Evolutionary conservation across 2,329 filamentous ascomycete species (phyloP).

Genomic region (Coleophoma crateriformis): DNA sequence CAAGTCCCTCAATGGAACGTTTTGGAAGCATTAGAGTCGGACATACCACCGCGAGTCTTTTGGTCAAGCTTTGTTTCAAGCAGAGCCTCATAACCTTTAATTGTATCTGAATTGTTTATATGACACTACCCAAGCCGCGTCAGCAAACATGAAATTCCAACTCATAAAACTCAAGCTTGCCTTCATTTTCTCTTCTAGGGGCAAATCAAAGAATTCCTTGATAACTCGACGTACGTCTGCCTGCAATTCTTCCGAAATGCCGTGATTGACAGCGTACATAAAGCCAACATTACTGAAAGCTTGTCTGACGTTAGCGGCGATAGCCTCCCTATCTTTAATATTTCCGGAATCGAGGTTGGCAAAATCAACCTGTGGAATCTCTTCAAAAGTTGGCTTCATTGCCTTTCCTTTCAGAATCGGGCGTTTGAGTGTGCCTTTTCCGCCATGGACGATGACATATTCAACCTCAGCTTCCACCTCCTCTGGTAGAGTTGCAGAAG

Average conservation of each 20-base stretch:
- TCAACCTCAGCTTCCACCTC: too few species aligned
- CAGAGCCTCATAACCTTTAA: conserved; percentile 40
- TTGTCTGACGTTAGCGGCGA: neutral
- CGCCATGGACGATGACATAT: too few species aligned
- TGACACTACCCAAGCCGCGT: neutral
- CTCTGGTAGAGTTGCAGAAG: too few species aligned
- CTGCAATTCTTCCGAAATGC: conserved; percentile 22
- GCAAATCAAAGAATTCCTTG: conserved; percentile 9
- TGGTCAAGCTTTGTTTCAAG: conserved; percentile 9
- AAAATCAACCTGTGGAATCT: neutral
- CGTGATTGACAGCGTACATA: conserved; percentile 36
- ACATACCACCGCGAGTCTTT: conserved; percentile 4
- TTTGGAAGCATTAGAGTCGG: too few species aligned
- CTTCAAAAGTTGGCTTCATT: too few species aligned
- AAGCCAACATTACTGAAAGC: conserved; percentile 23
- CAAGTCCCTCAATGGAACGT: too few species aligned
- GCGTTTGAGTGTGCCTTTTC: too few species aligned
- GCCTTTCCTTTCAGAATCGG: too few species aligned
- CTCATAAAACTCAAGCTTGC: conserved; percentile 1
- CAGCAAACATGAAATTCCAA: too few species aligned
- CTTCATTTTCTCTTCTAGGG: conserved; percentile 31
- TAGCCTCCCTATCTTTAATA: neutral
- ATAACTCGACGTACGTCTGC: conserved; percentile 7
- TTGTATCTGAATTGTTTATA: conserved; percentile 18
- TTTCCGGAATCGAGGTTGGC: neutral